Evolutionary conservation across 139 green algal genomes (phyloP).

Genomic region (Haematococcus sp.): DNA sequence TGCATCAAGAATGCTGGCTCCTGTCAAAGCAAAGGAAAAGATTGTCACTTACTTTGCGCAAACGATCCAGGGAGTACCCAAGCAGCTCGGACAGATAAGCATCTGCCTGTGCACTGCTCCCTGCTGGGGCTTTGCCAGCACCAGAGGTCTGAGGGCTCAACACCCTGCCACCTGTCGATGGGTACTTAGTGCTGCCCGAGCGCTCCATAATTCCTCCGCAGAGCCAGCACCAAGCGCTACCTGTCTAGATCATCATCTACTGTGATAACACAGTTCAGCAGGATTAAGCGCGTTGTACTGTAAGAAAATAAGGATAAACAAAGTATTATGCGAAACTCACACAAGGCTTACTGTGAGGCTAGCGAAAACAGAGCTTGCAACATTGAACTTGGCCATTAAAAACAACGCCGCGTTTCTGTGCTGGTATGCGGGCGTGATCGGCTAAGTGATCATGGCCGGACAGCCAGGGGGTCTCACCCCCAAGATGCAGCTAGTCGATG

Average conservation of each 20-base stretch:
- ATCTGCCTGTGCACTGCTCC: slow-evolving; percentile 43
- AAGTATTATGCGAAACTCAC: too few relatives aligned
- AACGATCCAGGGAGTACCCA: slow-evolving; percentile 81
- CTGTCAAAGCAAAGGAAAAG: too few relatives aligned
- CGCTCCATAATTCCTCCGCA: background rate
- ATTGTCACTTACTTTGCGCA: slow-evolving; percentile 62
- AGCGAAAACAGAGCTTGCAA: too few relatives aligned
- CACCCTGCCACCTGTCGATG: background rate
- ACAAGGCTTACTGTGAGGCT: too few relatives aligned
- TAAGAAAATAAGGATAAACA: background rate
- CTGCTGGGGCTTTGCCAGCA: background rate
- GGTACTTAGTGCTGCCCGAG: slow-evolving; percentile 4
- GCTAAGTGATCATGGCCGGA: too few relatives aligned
- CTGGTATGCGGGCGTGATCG: background rate
- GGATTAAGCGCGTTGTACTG: background rate
- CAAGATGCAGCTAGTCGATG: slow-evolving; percentile 60
- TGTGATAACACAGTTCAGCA: too few relatives aligned
- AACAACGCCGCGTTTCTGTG: too few relatives aligned
- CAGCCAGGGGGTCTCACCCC: background rate
- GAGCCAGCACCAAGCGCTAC: background rate
- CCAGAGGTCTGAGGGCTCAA: background rate
- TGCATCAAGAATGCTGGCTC: background rate
- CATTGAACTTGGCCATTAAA: too few relatives aligned
- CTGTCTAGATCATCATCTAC: too few relatives aligned
- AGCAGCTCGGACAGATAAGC: slow-evolving; percentile 90